A percentile compares a stretch with the other conserved stretches of the same genome.
Evolutionary conservation across 1,284 basidiomycete genomes (phyloP).

Genomic region (Caloboletus inedulis): DNA sequence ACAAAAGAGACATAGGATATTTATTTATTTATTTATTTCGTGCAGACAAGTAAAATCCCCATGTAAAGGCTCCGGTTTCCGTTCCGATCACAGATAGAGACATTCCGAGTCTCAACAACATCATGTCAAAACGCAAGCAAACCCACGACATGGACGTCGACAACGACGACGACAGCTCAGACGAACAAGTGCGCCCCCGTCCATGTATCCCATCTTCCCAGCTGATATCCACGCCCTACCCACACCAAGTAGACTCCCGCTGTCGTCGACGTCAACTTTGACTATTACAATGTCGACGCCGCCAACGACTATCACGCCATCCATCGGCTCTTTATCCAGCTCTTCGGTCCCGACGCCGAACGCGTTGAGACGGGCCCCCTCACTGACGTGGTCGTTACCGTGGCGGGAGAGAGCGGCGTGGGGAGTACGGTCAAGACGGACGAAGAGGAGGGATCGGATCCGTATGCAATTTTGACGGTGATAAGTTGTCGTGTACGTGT

Average conservation of each 20-base stretch:
- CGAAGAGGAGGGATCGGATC: slow-evolving; percentile 77
- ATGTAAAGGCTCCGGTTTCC: neutral
- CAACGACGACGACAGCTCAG: slow-evolving; percentile 7
- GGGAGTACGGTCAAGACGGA: slow-evolving; percentile 94
- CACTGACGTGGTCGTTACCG: slow-evolving; percentile 72
- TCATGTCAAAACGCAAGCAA: slow-evolving; percentile 31
- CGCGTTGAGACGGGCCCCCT: slow-evolving; percentile 68
- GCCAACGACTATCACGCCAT: slow-evolving; percentile 83
- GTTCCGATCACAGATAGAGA: neutral
- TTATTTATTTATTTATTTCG: too few relatives aligned
- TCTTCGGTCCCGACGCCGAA: slow-evolving; percentile 80
- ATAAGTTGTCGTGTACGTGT: slow-evolving; percentile 73
- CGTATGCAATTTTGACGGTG: slow-evolving; percentile 80
- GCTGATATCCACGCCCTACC: neutral
- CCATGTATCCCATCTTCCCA: fast-evolving
- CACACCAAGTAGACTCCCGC: slow-evolving; percentile 13
- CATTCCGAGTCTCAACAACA: too few relatives aligned
- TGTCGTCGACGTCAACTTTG: slow-evolving; percentile 83
- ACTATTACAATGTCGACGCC: slow-evolving; percentile 85
- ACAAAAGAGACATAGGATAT: too few relatives aligned
- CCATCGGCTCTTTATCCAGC: slow-evolving; percentile 76
- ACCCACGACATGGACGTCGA: slow-evolving; percentile 15
- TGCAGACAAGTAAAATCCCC: too few relatives aligned
- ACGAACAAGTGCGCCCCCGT: slow-evolving; percentile 17
- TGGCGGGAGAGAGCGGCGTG: slow-evolving; percentile 52